phyloP scores from a whole-genome alignment of 306 rosid species.

The Delonix regia region DNA sequence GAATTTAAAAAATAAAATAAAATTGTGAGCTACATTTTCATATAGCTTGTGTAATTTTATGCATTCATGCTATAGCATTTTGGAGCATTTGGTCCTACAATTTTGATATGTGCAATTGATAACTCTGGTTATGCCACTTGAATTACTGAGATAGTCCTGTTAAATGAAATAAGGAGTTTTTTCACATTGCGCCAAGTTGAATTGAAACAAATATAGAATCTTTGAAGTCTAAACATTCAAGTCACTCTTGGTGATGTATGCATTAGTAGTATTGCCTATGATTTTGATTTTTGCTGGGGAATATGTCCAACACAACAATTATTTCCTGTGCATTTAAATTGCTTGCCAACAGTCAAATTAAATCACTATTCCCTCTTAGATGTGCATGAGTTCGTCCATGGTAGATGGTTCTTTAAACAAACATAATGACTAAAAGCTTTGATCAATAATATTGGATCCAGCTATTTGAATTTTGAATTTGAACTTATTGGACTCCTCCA shows the following conservation, averaged over 20 bases:
- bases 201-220: not conserved
- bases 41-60: too few species aligned
- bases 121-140: not conserved
- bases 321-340: conserved; percentile 2
- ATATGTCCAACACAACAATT: not conserved
- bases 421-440: not conserved
- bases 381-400: not conserved
- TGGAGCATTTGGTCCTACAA: too few species aligned
- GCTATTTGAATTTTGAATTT: not conserved
- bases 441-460: not conserved
- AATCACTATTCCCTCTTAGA: not conserved
- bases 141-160: not conserved
- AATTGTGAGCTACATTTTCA: too few species aligned
- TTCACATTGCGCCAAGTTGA: not conserved
- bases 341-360: too few species aligned
- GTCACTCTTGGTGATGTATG: not conserved
- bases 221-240: not conserved
- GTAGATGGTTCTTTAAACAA: not conserved
- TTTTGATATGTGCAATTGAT: too few species aligned
- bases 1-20: too few species aligned
- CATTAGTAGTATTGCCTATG: not conserved
- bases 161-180: not conserved
- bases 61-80: too few species aligned
- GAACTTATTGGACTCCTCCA: conserved; percentile 3
- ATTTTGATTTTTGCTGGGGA: not conserved